Conservation (phyloP, 441 rosid genomes). For the Adansonia gregorii region DNA sequence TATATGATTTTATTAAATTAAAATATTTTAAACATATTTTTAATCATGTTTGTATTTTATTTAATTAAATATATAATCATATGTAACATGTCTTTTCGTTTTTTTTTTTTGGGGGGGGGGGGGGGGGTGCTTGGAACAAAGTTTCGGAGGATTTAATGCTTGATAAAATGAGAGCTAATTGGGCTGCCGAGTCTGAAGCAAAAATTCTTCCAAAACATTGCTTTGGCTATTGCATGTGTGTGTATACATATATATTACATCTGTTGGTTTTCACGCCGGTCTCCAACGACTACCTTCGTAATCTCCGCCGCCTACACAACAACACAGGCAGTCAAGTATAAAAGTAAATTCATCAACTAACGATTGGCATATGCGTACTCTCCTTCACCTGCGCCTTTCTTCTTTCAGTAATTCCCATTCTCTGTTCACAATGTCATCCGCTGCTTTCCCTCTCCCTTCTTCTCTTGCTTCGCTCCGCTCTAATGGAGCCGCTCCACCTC, state of each 20-base stretch:
- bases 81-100: no score
- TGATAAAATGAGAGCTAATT: no score
- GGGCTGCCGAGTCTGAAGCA: no score
- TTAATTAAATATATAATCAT: no score
- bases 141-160: no score
- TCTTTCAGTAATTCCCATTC: constrained; percentile 23
- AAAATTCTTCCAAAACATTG: no score
- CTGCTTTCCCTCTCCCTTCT: constrained; percentile 42
- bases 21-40: no score
- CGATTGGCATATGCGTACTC: neutral
- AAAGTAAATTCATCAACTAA: neutral
- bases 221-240: no score
- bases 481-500: constrained; percentile 32
- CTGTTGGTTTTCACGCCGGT: constrained; percentile 19
- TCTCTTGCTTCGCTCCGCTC: constrained; percentile 35
- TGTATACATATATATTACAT: neutral
- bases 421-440: constrained; percentile 35
- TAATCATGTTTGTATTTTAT: no score
- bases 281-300: constrained; percentile 44
- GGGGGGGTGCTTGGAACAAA: no score
- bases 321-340: neutral
- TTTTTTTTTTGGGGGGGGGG: no score
- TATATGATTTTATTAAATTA: no score
- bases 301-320: constrained; percentile 5
- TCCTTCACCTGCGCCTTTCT: constrained; percentile 27